phyloP scores from a whole-genome alignment of 2,329 filamentous ascomycete species.

The Penicillium paneum region DNA sequence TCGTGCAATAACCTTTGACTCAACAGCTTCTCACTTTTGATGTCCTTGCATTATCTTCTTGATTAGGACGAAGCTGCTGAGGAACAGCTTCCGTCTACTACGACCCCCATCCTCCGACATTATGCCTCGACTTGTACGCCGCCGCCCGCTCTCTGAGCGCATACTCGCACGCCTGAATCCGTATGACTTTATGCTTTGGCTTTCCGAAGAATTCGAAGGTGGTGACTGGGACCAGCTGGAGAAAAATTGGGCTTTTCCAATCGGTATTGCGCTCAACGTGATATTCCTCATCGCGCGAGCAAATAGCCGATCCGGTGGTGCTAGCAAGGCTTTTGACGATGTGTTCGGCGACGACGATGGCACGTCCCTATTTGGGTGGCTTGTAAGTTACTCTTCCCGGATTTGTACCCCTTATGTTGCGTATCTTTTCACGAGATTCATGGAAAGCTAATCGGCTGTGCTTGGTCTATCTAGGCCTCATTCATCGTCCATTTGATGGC shows the following conservation, averaged over 20 bases:
- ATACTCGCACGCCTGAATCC: constrained; percentile 78
- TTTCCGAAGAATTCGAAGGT: constrained; percentile 89
- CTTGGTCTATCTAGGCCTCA: constrained; percentile 52
- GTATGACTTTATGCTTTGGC: constrained; percentile 83
- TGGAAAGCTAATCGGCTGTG: constrained; percentile 2
- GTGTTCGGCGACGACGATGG: constrained; percentile 71
- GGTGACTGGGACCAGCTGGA: constrained; percentile 80
- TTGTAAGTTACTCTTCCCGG: constrained; percentile 47
- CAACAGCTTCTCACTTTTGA: constrained; percentile 3
- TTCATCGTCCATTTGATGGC: constrained; percentile 69
- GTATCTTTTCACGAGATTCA: neutral
- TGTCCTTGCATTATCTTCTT: constrained; percentile 6
- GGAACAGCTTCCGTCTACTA: constrained; percentile 15
- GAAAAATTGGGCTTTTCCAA: constrained; percentile 68
- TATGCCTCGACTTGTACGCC: constrained; percentile 80
- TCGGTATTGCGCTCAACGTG: constrained; percentile 75
- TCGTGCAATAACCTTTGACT: neutral
- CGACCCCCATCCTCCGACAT: constrained; percentile 35
- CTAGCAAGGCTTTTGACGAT: constrained; percentile 63
- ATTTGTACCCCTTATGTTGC: neutral
- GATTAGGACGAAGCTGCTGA: constrained; percentile 17
- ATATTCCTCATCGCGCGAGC: constrained; percentile 78
- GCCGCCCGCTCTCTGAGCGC: constrained; percentile 73
- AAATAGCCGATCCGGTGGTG: constrained; percentile 58
- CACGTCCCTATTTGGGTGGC: constrained; percentile 65